These are phyloP conservation scores for Nicotiana paniculata DNA, from an alignment of 257 asterid species.

Conservation along the genomic window DNA sequence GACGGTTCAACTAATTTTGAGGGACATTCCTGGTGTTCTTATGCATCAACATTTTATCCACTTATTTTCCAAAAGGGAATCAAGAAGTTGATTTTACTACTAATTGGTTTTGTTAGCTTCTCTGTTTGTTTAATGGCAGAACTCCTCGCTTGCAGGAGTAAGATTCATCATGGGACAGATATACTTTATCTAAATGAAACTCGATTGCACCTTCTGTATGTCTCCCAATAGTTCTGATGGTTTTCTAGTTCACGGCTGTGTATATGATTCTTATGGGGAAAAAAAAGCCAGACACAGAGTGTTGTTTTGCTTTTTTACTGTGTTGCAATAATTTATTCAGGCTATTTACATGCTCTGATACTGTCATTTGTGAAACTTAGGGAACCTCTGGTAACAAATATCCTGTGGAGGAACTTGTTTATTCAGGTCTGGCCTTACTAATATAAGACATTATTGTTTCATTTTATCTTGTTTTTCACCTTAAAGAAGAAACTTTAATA, in stretches of 20 bases:
- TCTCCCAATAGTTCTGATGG: not conserved
- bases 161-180: not conserved
- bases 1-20: not conserved
- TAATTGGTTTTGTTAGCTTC: not conserved
- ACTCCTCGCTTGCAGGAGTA: not conserved
- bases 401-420: constrained; percentile 95
- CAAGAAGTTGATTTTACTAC: not conserved
- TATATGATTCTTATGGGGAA: not conserved
- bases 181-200: not conserved
- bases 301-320: not conserved
- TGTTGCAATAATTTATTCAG: not conserved
- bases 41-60: not conserved
- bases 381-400: constrained; percentile 90
- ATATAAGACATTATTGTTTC: not conserved
- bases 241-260: not conserved
- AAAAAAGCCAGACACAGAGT: not conserved
- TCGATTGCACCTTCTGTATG: not conserved
- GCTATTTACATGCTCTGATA: constrained; percentile 5
- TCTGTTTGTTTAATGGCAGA: not conserved
- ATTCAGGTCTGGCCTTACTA: constrained; percentile 48
- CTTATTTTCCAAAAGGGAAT: not conserved
- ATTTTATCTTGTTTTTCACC: not conserved
- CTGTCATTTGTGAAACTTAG: constrained; percentile 28
- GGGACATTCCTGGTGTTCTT: not conserved
- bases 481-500: not conserved